Evolutionary conservation across 2,329 filamentous ascomycete genomes (phyloP), one percentile per base, ranked within the genome.

Genomic region (Purpureocillium lavendulum): DNA sequence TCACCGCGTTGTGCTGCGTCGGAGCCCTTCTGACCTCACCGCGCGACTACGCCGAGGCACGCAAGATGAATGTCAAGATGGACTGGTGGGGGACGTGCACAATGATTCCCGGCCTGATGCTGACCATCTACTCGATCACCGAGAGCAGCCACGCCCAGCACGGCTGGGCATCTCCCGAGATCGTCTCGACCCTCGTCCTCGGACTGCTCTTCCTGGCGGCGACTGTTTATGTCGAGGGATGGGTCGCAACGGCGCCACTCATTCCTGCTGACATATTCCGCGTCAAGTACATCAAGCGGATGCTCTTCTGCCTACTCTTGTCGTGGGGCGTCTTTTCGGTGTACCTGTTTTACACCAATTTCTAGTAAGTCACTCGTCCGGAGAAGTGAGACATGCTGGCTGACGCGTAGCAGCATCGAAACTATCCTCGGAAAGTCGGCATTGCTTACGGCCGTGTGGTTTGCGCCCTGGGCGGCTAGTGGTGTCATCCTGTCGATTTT

Each of bases 101-200:
- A 15, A 76, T 74, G 11, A 62, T 80, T 2, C 62, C 65, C 0
- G 81, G 79, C 0, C 56, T 84, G 5, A 66, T 82, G 15, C 62
- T 86, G n/a, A 61, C 83, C 48, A 76, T 84, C 4, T 86, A 80
- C 46, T 76, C 81, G 3, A 70, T 87, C 40, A 84, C 81, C 1
- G 76, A 84, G 43, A 77, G 75, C 34, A 70, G 76, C 1, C 75
- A 82, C 53, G 77, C 77, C 2, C 64, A 71, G 0, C 49, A 71
- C 5, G 71, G 75, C 12, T 86, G 82, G 82, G 65, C 59, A 21
- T 79, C 77, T 2, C 77, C 79, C 1, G 81, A 82, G 45, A 80
- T 86, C 40, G 67, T 71, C 17, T 61, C 74, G 7, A 71, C 75
- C 0, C 70, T 86, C 21, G 58, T 74, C 6, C 40, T 80, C 7